A percentile compares a stretch with the other conserved stretches of the same genome.
These are phyloP conservation scores for Mycena capillaripes DNA, from an alignment of 768 basidiomycete species.

Conservation along the genomic window DNA sequence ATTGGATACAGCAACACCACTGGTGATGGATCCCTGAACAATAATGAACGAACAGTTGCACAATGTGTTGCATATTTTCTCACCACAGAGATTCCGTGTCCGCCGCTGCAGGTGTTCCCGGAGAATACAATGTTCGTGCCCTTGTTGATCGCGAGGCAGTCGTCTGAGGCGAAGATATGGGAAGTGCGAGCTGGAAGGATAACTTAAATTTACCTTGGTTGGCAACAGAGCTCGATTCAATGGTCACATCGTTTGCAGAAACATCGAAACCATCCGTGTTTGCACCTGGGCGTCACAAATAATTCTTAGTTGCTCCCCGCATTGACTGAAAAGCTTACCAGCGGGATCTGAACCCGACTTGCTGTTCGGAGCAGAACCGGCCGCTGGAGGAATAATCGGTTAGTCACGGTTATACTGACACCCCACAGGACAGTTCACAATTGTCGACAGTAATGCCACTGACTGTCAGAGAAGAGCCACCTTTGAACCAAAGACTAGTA, in stretches of 20 bases:
- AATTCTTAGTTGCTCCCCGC: not conserved
- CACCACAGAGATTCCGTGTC: constrained; percentile 39
- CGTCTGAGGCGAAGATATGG: constrained; percentile 23
- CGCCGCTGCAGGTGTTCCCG: constrained; percentile 39
- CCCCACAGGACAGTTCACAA: constrained; percentile 10
- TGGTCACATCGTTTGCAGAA: constrained; percentile 34
- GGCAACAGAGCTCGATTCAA: constrained; percentile 28
- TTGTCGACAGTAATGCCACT: constrained; percentile 37
- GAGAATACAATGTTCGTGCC: constrained; percentile 38
- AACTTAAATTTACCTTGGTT: constrained; percentile 36
- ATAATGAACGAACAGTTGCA: not conserved
- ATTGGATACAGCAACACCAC: constrained; percentile 24
- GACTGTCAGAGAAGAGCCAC: constrained; percentile 35
- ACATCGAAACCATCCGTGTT: constrained; percentile 44
- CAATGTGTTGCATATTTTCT: not conserved
- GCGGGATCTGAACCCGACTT: constrained; percentile 33
- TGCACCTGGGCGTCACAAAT: constrained; percentile 7
- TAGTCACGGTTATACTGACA: no score
- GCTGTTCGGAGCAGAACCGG: constrained; percentile 35
- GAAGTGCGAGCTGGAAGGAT: not conserved
- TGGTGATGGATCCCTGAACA: constrained; percentile 36
- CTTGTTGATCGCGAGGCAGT: constrained; percentile 41
- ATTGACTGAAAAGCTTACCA: not conserved
- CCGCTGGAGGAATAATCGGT: constrained; percentile 17
- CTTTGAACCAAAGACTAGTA: constrained; percentile 1